Percentiles rank a stretch among this genome's conserved stretches.
These are phyloP conservation scores for Pseudopithomyces chartarum DNA, from an alignment of 2,329 filamentous ascomycete species.

Conservation along the genomic window DNA sequence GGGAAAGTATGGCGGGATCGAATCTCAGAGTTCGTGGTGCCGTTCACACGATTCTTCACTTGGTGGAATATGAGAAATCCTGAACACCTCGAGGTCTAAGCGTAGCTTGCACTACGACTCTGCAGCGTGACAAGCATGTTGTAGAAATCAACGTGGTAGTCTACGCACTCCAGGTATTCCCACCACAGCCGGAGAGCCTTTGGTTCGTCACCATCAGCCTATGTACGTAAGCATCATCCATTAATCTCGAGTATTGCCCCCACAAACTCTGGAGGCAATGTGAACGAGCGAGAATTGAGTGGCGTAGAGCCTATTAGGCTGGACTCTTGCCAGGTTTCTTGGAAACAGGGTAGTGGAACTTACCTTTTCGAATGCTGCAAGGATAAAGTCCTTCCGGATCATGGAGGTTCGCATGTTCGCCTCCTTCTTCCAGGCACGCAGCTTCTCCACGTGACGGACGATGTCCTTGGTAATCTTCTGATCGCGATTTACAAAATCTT, in stretches of 20 bases:
- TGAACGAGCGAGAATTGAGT: background rate
- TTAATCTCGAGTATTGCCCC: background rate
- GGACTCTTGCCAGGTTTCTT: background rate
- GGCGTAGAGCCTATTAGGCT: background rate
- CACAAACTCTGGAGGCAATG: background rate
- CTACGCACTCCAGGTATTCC: slow-evolving; percentile 54
- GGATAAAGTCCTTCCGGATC: slow-evolving; percentile 44
- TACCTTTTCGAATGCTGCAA: slow-evolving; percentile 47
- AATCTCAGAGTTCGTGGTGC: no score
- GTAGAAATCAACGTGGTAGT: slow-evolving; percentile 50
- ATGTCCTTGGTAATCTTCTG: slow-evolving; percentile 26
- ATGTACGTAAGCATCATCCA: background rate
- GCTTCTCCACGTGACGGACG: slow-evolving; percentile 35
- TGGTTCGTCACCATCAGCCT: slow-evolving; percentile 46
- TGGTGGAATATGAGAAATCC: no score
- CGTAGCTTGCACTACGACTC: background rate
- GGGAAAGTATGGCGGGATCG: no score
- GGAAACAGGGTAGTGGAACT: slow-evolving; percentile 13
- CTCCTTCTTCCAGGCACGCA: slow-evolving; percentile 49
- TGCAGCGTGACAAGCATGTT: slow-evolving; percentile 39
- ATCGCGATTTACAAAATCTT: slow-evolving; percentile 25
- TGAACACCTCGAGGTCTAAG: background rate
- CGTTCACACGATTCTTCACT: no score
- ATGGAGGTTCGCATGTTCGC: slow-evolving; percentile 39
- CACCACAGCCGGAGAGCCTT: slow-evolving; percentile 53